phyloP scores from a whole-genome alignment of 2,329 filamentous ascomycete genomes.

The Aurifilum marmelostoma region DNA sequence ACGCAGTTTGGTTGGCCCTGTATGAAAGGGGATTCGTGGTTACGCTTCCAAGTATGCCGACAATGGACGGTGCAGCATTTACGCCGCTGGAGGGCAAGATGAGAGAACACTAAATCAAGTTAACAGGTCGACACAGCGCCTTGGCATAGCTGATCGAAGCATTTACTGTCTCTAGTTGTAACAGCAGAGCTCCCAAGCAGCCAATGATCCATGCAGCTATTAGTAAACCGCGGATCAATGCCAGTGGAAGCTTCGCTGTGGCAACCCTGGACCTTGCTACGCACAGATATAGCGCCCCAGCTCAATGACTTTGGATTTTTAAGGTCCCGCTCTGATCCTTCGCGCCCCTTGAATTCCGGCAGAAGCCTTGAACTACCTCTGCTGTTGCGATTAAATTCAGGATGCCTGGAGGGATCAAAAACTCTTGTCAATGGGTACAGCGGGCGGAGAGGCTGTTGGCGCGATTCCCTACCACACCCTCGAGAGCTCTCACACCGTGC shows the following conservation, averaged over 20 bases:
- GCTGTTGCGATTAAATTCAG: background rate
- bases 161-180: background rate
- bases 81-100: slow-evolving; percentile 26
- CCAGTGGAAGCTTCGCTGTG: background rate
- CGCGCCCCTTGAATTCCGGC: background rate
- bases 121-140: background rate
- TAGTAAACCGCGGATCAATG: background rate
- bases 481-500: slow-evolving; percentile 11
- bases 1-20: slow-evolving; percentile 75
- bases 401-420: background rate
- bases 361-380: background rate
- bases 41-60: slow-evolving; percentile 42
- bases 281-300: background rate
- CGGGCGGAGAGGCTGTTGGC: background rate
- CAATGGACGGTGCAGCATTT: slow-evolving; percentile 49
- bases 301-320: background rate
- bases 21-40: slow-evolving; percentile 49
- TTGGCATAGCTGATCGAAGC: background rate
- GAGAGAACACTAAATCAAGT: background rate
- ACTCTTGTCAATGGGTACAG: background rate
- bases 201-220: background rate
- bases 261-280: background rate
- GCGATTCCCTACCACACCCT: background rate
- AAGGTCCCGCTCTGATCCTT: background rate
- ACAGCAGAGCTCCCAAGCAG: background rate